Conservation (phyloP, 306 rosid species). For the Mucuna pruriens region DNA sequence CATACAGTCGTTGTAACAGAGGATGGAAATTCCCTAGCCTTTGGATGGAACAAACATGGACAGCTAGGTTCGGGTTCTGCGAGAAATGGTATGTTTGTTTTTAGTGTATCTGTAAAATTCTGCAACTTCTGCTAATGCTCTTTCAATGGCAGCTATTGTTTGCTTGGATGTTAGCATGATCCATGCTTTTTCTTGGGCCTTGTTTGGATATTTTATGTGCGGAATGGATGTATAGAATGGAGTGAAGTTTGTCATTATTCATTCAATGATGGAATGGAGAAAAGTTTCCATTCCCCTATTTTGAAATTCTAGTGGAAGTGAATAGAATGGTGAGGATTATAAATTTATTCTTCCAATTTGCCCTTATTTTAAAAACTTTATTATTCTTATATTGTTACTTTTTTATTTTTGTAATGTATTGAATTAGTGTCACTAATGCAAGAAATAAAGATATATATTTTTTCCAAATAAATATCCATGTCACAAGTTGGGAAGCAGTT, state of each 20-base stretch:
- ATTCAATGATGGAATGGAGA: not conserved
- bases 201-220: conserved; percentile 1
- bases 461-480: not conserved
- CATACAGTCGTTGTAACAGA: conserved; percentile 87
- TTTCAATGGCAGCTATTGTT: conserved; percentile 22
- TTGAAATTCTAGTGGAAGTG: not conserved
- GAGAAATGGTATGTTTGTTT: conserved; percentile 65
- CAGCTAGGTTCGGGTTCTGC: conserved; percentile 89
- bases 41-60: conserved; percentile 99
- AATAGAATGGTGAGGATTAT: not conserved
- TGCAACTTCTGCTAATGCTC: not conserved
- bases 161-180: conserved; percentile 11
- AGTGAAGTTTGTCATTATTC: not conserved
- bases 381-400: not conserved
- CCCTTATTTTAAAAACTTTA: not conserved
- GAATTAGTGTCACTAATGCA: not conserved
- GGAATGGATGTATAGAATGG: not conserved
- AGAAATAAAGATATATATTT: not conserved
- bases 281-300: not conserved
- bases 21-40: conserved; percentile 84
- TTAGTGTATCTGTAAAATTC: not conserved
- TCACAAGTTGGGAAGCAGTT: not conserved
- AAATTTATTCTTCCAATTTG: not conserved
- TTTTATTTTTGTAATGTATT: not conserved
- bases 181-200: conserved; percentile 6